Conservation (phyloP, 2,329 filamentous ascomycete genomes). For the Aspergillus ibericus region DNA sequence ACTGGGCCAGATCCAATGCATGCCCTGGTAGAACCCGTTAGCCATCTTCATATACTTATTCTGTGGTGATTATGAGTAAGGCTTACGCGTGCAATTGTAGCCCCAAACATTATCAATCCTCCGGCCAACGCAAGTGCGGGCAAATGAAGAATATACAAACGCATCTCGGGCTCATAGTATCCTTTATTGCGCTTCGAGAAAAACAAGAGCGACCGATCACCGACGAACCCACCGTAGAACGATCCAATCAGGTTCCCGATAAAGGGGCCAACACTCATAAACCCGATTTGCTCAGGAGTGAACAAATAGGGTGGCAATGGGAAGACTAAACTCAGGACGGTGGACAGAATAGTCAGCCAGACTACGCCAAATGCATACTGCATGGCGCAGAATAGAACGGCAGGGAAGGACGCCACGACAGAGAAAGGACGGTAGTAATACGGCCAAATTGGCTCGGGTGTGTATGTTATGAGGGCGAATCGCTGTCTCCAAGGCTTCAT, state of each 20-base stretch:
- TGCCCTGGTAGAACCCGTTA: constrained; percentile 30
- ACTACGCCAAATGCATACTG: constrained; percentile 43
- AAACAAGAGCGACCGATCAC: constrained; percentile 42
- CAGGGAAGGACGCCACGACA: constrained; percentile 37
- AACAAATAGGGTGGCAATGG: constrained; percentile 36
- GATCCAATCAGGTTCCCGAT: constrained; percentile 43
- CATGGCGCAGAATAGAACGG: constrained; percentile 42
- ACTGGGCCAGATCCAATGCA: constrained; percentile 47
- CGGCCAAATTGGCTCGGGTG: constrained; percentile 29
- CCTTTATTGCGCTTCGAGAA: constrained; percentile 48
- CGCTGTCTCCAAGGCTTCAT: constrained; percentile 28
- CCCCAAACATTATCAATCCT: constrained; percentile 47
- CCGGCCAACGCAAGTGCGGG: constrained; percentile 44
- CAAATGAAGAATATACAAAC: constrained; percentile 38
- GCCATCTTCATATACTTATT: background rate
- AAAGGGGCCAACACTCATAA: constrained; percentile 37
- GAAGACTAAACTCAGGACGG: constrained; percentile 38
- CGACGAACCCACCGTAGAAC: constrained; percentile 42
- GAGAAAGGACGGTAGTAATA: constrained; percentile 34
- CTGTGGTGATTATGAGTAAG: background rate
- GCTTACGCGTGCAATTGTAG: constrained; percentile 36
- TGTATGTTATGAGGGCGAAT: constrained; percentile 26
- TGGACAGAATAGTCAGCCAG: constrained; percentile 36
- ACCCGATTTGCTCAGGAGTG: constrained; percentile 32
- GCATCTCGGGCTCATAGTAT: constrained; percentile 53